phyloP scores from a whole-genome alignment of 192 early-diverging fungal genomes.

The Powellomyces hirtus region DNA sequence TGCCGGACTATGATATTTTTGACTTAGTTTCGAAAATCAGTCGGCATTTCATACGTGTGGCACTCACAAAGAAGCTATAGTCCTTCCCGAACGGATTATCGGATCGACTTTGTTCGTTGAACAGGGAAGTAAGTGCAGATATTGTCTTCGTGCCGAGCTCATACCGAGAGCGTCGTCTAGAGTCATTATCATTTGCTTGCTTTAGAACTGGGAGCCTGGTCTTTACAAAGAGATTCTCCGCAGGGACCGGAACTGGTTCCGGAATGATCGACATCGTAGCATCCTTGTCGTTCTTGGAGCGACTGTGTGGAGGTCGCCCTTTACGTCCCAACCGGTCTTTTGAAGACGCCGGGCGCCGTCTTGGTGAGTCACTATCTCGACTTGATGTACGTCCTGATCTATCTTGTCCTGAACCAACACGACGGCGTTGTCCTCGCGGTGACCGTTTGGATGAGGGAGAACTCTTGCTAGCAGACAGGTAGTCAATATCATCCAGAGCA shows the following conservation, averaged over 20 bases:
- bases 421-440: too few relatives aligned
- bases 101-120: slow-evolving; percentile 33
- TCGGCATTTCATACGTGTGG: not conserved
- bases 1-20: slow-evolving; percentile 33
- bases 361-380: too few relatives aligned
- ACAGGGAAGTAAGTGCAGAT: slow-evolving; percentile 35
- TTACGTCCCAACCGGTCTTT: too few relatives aligned
- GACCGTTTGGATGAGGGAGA: too few relatives aligned
- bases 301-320: too few relatives aligned
- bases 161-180: not conserved
- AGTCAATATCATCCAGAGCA: too few relatives aligned
- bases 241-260: not conserved
- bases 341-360: too few relatives aligned
- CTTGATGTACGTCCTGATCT: too few relatives aligned
- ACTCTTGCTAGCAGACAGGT: too few relatives aligned
- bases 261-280: too few relatives aligned
- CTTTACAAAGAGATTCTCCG: slow-evolving; percentile 22
- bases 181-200: not conserved
- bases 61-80: slow-evolving; percentile 41
- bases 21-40: not conserved
- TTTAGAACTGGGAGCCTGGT: not conserved
- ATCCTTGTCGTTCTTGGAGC: too few relatives aligned
- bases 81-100: slow-evolving; percentile 48
- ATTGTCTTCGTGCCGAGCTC: slow-evolving; percentile 22
- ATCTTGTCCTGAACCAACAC: too few relatives aligned